These are phyloP conservation scores for Termitomyces sp. DNA, from an alignment of 768 basidiomycete genomes.

Conservation along the genomic window DNA sequence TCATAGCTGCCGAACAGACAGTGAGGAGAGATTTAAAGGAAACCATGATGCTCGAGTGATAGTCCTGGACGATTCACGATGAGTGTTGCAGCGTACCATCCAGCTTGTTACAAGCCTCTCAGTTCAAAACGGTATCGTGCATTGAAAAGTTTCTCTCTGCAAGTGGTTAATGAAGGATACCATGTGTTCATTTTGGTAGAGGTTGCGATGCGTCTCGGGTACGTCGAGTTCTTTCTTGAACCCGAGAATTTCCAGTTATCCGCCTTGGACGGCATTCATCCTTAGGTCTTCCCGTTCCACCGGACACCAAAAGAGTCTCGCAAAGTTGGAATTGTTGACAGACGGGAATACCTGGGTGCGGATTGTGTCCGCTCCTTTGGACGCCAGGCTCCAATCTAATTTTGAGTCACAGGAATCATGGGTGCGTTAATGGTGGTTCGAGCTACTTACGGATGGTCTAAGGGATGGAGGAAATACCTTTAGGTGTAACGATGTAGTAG, in stretches of 20 bases:
- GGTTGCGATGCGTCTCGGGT: background rate
- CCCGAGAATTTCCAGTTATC: background rate
- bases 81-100: too few relatives aligned
- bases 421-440: background rate
- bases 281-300: background rate
- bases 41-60: slow-evolving; percentile 3
- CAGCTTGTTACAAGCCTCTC: too few relatives aligned
- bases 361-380: background rate
- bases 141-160: background rate
- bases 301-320: background rate
- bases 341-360: background rate
- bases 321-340: background rate
- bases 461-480: too few relatives aligned
- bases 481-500: too few relatives aligned
- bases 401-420: background rate
- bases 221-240: background rate
- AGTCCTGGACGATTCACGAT: background rate
- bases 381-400: background rate
- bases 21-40: slow-evolving; percentile 11
- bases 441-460: too few relatives aligned
- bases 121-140: too few relatives aligned
- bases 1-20: slow-evolving; percentile 14
- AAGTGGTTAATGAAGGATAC: background rate
- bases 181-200: background rate
- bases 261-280: background rate